Base-by-base conservation (phyloP, 139 green algal genomes). In the Bryopsis sp. region DNA sequence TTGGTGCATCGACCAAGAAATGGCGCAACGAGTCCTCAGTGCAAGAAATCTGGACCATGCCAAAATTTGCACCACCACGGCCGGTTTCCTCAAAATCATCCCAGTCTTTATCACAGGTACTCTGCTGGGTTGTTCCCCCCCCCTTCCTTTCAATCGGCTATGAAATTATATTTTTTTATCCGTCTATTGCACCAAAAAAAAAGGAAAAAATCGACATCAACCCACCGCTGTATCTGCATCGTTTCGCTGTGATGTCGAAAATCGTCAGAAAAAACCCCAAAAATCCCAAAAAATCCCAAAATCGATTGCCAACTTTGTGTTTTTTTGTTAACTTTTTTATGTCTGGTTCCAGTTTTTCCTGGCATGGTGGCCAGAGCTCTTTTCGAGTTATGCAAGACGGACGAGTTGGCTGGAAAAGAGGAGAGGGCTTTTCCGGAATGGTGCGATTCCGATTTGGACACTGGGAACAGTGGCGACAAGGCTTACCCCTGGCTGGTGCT, bases 81-180 rank as follows among this genome's bases (percentile, higher is more conserved):
- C 58, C 28, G 63, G 36, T 15, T 26, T 72, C 57, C 43, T 82
- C 29, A 82, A 82, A 76, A 22, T 79, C 32, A 39, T 81, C 8
- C 76, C 76, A 15, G 76, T 75, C n/a, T 74, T 82, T 38, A 83
- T 82, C 48, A 83, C 62, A 34, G 43, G 43, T 54, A n/a, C n/a
- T n/a, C n/a, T n/a, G n/a, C n/a, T n/a, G n/a, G n/a, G n/a, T n/a
- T n/a, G n/a, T n/a, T n/a, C n/a, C n/a, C n/a, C n/a, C n/a, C n/a
- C n/a, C n/a, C n/a, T n/a, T n/a, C n/a, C n/a, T n/a, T n/a, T n/a
- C n/a, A n/a, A n/a, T n/a, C n/a, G n/a, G n/a, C n/a, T n/a, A n/a
- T n/a, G n/a, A n/a, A n/a, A n/a, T n/a, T n/a, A n/a, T n/a, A n/a
- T n/a, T n/a, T n/a, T n/a, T n/a, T n/a, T n/a, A n/a, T n/a, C n/a